Base-by-base conservation (phyloP, 2,329 filamentous ascomycete species). In the Plectosphaerella sp. region DNA sequence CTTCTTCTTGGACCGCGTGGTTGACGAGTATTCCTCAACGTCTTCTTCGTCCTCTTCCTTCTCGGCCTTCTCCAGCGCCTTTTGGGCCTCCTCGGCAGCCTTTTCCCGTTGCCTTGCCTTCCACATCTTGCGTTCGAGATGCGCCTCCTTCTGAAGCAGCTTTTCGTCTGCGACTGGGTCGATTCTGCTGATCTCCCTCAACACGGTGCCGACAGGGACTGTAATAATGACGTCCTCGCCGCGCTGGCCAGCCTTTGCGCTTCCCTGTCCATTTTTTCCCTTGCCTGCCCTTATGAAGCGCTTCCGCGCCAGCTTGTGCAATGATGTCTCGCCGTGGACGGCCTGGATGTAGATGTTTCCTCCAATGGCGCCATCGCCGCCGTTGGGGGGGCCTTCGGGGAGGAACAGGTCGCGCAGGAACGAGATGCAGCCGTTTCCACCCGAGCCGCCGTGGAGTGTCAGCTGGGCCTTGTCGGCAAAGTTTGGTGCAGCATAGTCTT, bases 281-380 rank as follows among this genome's bases (percentile, higher is more conserved):
- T 84, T 76, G 1, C 85, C 86, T 0, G 89, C 90, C 53, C 88
- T 86, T 48, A 93, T 70, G 51, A 91, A 82, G 2, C 89, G 84
- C 59, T 87, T 78, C 41, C 93, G 80, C 1, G 90, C 87, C 10
- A 99, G 77, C 72, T 97, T 97, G 72, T 97, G 92, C 55, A 99
- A 73, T 50, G 91, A 96, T 0, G 91, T 97, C 70, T 97, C 89
- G 54, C 91, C 91, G 51, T 88, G 85, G 2, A 96, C 84, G 8
- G 94, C 92, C 71, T 97, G 93, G 53, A 99, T 95, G 68, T 96
- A 97, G 59, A 99, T 78, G 62, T 88, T 95, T 39, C 94, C 94
- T 56, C 94, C 94, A 52, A 84, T 88, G 5, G 94, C 94, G 42
- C 94, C 94, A 65, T 99, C 91, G 54, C 94, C 94, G 47, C 94